These are phyloP conservation scores for Erythrobasidium hasegawianum DNA, from an alignment of 1,284 basidiomycete species.

Conservation along the genomic window DNA sequence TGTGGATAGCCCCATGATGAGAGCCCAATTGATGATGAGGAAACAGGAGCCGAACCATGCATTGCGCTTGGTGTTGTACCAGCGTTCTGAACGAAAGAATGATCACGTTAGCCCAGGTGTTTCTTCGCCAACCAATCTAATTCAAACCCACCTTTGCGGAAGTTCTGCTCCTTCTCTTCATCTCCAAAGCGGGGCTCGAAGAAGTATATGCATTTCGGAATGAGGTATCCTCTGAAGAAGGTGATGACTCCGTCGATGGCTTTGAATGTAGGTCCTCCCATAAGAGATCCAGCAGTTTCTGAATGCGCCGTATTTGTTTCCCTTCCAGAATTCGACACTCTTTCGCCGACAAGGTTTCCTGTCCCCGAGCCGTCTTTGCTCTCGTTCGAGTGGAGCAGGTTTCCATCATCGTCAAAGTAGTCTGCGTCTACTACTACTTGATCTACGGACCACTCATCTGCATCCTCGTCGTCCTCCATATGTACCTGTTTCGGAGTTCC, in stretches of 20 bases:
- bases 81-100: slow-evolving; percentile 15
- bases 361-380: not conserved
- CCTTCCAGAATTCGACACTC: slow-evolving; percentile 25
- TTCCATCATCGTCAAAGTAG: slow-evolving; percentile 30
- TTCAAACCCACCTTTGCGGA: slow-evolving; percentile 12
- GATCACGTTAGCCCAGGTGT: no score
- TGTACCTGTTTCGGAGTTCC: slow-evolving; percentile 16
- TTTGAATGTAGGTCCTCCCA: slow-evolving; percentile 15
- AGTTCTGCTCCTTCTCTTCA: slow-evolving; percentile 31
- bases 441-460: slow-evolving; percentile 17
- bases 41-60: slow-evolving; percentile 61
- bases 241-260: slow-evolving; percentile 30
- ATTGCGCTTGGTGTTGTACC: slow-evolving; percentile 33
- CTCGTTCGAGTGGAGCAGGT: slow-evolving; percentile 9
- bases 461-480: slow-evolving; percentile 16
- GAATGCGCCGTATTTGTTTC: slow-evolving; percentile 24
- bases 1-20: slow-evolving; percentile 50
- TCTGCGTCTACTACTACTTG: slow-evolving; percentile 31
- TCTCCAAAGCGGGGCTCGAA: slow-evolving; percentile 34
- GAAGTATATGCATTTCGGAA: slow-evolving; percentile 28
- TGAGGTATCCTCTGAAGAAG: slow-evolving; percentile 29
- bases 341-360: not conserved
- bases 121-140: no score
- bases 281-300: slow-evolving; percentile 30
- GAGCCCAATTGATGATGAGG: slow-evolving; percentile 66